These are phyloP conservation scores for Saccharomyces jurei DNA, from an alignment of 805 yeast genomes.

Conservation along the genomic window DNA sequence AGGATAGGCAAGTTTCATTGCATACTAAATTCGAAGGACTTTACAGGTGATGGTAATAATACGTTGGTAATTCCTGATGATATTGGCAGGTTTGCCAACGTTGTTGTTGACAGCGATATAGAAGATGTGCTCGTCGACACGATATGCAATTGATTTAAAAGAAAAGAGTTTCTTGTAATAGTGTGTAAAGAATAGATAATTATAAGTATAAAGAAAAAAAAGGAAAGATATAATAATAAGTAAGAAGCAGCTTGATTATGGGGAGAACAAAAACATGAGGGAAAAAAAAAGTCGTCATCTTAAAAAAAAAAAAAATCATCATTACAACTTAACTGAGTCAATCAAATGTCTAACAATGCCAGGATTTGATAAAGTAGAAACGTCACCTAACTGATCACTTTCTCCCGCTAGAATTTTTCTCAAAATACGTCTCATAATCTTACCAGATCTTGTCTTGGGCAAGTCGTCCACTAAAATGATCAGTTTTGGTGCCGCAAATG, in stretches of 20 bases:
- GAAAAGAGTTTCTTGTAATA: neutral
- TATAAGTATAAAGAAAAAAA: neutral
- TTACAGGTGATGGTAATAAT: slow-evolving; percentile 7
- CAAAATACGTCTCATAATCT: slow-evolving; percentile 79
- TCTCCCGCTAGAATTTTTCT: slow-evolving; percentile 69
- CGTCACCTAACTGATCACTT: slow-evolving; percentile 76
- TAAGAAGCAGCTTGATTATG: neutral
- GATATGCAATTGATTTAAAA: neutral
- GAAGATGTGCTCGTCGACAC: neutral
- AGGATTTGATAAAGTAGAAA: slow-evolving; percentile 70
- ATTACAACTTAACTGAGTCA: slow-evolving; percentile 36
- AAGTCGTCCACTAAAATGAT: slow-evolving; percentile 66
- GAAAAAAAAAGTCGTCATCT: neutral
- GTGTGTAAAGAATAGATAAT: neutral
- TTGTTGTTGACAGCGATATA: slow-evolving; percentile 14
- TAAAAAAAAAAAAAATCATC: neutral
- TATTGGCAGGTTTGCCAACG: slow-evolving; percentile 23
- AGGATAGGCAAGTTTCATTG: slow-evolving; percentile 37
- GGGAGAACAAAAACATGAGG: neutral
- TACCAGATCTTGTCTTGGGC: slow-evolving; percentile 82
- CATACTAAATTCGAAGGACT: slow-evolving; percentile 23
- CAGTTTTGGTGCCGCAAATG: slow-evolving; percentile 77
- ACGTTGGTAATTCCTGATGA: slow-evolving; percentile 24
- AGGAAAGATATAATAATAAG: too few relatives aligned
- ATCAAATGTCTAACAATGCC: slow-evolving; percentile 62